Evolutionary conservation across 805 yeast genomes (phyloP).

Genomic region (Teunomyces stri): DNA sequence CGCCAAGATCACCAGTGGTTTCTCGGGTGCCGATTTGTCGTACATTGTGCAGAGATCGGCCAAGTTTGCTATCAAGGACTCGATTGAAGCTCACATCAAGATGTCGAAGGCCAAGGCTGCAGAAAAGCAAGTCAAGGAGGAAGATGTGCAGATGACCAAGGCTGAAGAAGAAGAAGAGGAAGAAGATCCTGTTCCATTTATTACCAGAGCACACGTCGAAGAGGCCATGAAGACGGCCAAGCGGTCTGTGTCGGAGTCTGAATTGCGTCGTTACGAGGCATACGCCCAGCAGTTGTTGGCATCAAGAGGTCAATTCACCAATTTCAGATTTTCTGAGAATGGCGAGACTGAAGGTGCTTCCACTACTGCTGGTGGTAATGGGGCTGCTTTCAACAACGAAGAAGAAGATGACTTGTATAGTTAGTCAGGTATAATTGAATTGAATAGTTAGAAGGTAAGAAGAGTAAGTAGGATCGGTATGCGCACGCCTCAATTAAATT

Average conservation of each 20-base stretch:
- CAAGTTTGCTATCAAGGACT: constrained; percentile 96
- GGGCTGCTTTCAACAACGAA: constrained; percentile 46
- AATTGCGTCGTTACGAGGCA: constrained; percentile 97
- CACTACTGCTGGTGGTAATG: constrained; percentile 22
- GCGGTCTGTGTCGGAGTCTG: constrained; percentile 95
- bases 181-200: constrained; percentile 94
- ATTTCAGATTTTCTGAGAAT: constrained; percentile 75
- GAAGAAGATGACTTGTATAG: constrained; percentile 37
- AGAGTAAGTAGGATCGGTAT: background rate
- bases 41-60: constrained; percentile 99
- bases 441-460: background rate
- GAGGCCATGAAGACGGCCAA: constrained; percentile 99
- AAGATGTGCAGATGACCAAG: constrained; percentile 49
- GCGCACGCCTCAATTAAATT: background rate
- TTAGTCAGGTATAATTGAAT: constrained; percentile 8
- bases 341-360: constrained; percentile 15
- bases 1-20: constrained; percentile 93
- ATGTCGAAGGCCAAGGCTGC: constrained; percentile 38
- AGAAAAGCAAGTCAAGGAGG: constrained; percentile 37
- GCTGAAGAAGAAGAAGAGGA: constrained; percentile 57
- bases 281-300: constrained; percentile 95
- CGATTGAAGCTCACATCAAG: constrained; percentile 74
- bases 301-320: constrained; percentile 91
- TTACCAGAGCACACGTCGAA: constrained; percentile 90
- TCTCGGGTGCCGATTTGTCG: constrained; percentile 98